These are phyloP conservation scores for Celoporthe dispersa DNA, from an alignment of 2,329 filamentous ascomycete genomes.

Conservation along the genomic window DNA sequence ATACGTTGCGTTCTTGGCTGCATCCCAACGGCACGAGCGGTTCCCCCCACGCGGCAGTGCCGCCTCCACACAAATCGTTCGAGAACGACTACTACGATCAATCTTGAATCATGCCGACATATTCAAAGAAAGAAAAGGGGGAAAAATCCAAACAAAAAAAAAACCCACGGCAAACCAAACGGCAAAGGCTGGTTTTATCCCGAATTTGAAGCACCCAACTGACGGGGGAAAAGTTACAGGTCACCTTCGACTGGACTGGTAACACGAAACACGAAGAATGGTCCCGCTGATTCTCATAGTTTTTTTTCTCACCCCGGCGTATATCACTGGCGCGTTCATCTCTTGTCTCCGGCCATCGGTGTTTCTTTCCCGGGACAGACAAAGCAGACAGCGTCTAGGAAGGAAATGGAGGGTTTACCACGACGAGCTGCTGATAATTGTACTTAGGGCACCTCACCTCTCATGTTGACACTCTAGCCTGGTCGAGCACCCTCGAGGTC, in stretches of 20 bases:
- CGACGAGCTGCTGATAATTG: conserved; percentile 30
- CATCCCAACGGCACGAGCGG: conserved; percentile 1
- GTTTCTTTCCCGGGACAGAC: not conserved
- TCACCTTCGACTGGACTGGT: conserved; percentile 29
- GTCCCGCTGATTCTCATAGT: conserved; percentile 30
- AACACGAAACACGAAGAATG: conserved; percentile 25
- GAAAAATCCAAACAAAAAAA: not conserved
- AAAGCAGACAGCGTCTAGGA: conserved; percentile 3
- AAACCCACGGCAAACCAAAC: conserved; percentile 12
- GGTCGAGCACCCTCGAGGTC: conserved; percentile 11
- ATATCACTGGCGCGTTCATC: not conserved
- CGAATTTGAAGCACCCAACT: conserved; percentile 29
- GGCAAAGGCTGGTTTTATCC: conserved; percentile 31
- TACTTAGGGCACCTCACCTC: conserved; percentile 26
- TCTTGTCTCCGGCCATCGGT: not conserved
- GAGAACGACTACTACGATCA: not conserved
- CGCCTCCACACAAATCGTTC: not conserved
- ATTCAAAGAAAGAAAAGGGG: too few relatives aligned
- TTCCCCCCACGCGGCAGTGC: too few relatives aligned
- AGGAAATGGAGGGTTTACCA: conserved; percentile 14
- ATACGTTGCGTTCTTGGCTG: conserved; percentile 18
- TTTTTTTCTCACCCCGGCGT: conserved; percentile 9
- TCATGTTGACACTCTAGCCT: conserved; percentile 9
- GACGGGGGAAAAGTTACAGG: conserved; percentile 31
- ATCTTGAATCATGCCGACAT: not conserved